Conservation (phyloP, 352 stramenopile species). For the Nothophytophthora sp. region DNA sequence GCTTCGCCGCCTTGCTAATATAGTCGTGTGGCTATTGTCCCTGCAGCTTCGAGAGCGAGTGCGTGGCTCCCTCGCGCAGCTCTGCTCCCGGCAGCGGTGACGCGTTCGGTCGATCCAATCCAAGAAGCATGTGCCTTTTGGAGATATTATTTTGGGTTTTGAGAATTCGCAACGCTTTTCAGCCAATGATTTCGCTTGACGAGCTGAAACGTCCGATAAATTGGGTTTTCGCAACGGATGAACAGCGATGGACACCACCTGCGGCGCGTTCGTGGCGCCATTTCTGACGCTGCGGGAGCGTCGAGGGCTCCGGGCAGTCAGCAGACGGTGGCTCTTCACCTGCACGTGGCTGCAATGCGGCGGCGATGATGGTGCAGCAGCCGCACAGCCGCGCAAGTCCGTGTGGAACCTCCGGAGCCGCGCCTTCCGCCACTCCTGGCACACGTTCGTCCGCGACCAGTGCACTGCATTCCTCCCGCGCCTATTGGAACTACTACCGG, state of each 20-base stretch:
- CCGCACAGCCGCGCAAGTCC: constrained; percentile 44
- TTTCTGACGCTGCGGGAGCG: constrained; percentile 53
- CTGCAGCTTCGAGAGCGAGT: constrained; percentile 6
- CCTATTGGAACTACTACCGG: constrained; percentile 35
- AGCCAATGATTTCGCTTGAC: too few species aligned
- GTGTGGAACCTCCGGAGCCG: constrained; percentile 52
- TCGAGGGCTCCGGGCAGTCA: constrained; percentile 44
- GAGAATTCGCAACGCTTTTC: too few species aligned
- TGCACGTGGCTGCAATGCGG: constrained; percentile 46
- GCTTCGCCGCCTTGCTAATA: too few species aligned
- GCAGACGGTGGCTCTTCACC: constrained; percentile 58
- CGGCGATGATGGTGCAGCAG: neutral
- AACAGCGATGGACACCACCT: constrained; percentile 38
- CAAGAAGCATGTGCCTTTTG: too few species aligned
- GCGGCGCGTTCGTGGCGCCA: constrained; percentile 24
- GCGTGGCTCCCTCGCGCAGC: neutral
- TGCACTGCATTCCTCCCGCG: constrained; percentile 37
- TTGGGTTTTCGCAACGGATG: too few species aligned
- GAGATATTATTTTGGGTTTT: too few species aligned
- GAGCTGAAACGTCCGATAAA: too few species aligned
- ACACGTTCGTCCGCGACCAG: constrained; percentile 47
- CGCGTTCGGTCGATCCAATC: too few species aligned
- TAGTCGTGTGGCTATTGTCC: neutral
- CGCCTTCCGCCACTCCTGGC: constrained; percentile 58
- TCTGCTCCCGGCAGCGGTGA: neutral